A percentile compares a stretch with the other conserved stretches of the same genome.
Conservation (phyloP, 2,329 filamentous ascomycete species). For the Talaromyces sp. region DNA sequence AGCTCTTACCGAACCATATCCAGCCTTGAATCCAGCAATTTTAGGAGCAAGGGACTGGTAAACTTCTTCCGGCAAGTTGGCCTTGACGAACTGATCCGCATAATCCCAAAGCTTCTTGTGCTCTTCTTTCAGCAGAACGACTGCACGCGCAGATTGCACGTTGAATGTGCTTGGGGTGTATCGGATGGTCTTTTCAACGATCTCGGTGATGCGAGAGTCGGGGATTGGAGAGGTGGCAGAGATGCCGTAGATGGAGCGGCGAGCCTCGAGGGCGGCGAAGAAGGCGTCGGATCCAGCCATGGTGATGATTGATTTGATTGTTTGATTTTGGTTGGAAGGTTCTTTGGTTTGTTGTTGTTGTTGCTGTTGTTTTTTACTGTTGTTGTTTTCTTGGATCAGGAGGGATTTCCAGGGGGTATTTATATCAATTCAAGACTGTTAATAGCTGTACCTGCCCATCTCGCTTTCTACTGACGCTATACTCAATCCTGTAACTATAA, state of each 20-base stretch:
- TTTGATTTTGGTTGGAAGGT: not conserved
- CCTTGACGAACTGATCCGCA: conserved; percentile 49
- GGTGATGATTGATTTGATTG: not conserved
- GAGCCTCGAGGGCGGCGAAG: conserved; percentile 25
- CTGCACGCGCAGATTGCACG: conserved; percentile 63
- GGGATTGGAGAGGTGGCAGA: conserved; percentile 25
- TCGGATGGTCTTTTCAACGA: conserved; percentile 45
- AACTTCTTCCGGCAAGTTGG: conserved; percentile 58
- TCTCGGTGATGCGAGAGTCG: conserved; percentile 26
- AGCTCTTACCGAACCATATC: conserved; percentile 67
- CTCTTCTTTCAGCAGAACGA: conserved; percentile 70
- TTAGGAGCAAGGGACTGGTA: conserved; percentile 22
- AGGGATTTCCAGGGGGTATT: not conserved
- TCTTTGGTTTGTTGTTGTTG: not conserved
- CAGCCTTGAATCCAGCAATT: conserved; percentile 56
- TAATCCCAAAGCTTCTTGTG: conserved; percentile 82
- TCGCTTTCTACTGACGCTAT: not conserved
- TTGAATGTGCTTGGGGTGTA: conserved; percentile 63
- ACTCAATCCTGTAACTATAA: not conserved
- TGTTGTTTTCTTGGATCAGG: not conserved
- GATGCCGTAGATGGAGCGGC: conserved; percentile 28
- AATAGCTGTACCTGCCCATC: not conserved
- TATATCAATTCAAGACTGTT: not conserved
- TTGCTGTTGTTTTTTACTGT: no score
- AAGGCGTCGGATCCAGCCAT: conserved; percentile 14